Conservation (phyloP, 371 early-diverging fungal genomes). For the Syncephalastrum sp. region DNA sequence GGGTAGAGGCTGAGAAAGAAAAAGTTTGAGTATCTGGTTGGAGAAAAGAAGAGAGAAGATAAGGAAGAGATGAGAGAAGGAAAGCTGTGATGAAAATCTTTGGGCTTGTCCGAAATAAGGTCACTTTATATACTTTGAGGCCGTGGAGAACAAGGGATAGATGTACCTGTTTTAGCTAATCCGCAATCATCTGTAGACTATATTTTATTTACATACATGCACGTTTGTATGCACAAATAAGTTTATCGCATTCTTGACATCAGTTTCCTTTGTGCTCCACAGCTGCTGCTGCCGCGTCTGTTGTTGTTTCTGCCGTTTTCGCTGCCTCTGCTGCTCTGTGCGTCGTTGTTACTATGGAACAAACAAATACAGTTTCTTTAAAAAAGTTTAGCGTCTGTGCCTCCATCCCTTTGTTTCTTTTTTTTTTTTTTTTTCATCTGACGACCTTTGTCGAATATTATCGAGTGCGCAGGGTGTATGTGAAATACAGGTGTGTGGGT, state of each 20-base stretch:
- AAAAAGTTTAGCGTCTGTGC: too few species aligned
- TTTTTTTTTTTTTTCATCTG: too few species aligned
- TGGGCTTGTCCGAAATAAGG: background rate
- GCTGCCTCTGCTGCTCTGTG: constrained; percentile 1
- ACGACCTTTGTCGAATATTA: too few species aligned
- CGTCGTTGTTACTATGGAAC: constrained; percentile 1
- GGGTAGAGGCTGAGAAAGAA: background rate
- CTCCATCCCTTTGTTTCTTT: too few species aligned
- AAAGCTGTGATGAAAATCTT: background rate
- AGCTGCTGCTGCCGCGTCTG: background rate
- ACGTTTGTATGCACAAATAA: constrained; percentile 3
- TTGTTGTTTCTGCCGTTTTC: constrained; percentile 1
- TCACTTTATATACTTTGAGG: constrained; percentile 8
- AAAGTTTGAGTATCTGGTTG: background rate
- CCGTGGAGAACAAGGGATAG: constrained; percentile 6
- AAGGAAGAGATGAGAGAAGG: background rate
- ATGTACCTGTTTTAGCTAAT: background rate
- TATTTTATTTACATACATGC: constrained; percentile 11
- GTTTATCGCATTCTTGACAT: constrained; percentile 10
- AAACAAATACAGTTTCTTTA: too few species aligned
- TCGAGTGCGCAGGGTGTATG: too few species aligned
- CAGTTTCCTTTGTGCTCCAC: constrained; percentile 1
- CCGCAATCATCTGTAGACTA: background rate
- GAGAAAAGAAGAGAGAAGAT: background rate
- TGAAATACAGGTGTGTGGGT: too few species aligned